phyloP scores from a whole-genome alignment of 345 rosid species.

The Eutrema heterophyllum region DNA sequence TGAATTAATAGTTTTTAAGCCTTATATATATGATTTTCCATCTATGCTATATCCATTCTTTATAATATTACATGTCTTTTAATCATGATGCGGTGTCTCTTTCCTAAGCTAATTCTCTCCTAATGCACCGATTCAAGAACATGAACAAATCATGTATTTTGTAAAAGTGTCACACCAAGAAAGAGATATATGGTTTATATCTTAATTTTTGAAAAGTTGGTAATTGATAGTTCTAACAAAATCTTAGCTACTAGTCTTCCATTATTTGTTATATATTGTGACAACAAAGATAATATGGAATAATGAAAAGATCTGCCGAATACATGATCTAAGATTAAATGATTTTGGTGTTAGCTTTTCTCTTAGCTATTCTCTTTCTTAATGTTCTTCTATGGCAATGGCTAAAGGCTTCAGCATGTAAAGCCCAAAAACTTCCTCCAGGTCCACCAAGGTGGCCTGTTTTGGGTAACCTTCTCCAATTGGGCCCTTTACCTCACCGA shows the following conservation, averaged over 20 bases:
- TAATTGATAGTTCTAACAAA: slow-evolving; percentile 9
- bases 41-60: not conserved
- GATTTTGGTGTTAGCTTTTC: slow-evolving; percentile 15
- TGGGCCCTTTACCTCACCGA: slow-evolving; percentile 67
- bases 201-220: not conserved
- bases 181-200: slow-evolving; percentile 9
- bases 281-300: not conserved
- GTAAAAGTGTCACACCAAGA: slow-evolving; percentile 28
- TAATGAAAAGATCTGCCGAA: not conserved
- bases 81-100: not conserved
- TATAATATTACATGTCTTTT: not conserved
- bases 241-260: slow-evolving; percentile 23
- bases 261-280: slow-evolving; percentile 17
- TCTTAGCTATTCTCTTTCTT: slow-evolving; percentile 11
- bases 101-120: slow-evolving; percentile 20
- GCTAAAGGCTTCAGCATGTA: slow-evolving; percentile 12
- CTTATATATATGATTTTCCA: not conserved
- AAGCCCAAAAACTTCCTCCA: slow-evolving; percentile 53
- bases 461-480: slow-evolving; percentile 78
- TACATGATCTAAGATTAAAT: not conserved
- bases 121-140: slow-evolving; percentile 28
- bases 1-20: not conserved
- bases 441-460: slow-evolving; percentile 82
- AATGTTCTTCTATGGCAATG: slow-evolving; percentile 28
- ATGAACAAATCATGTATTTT: slow-evolving; percentile 21